A percentile compares a stretch with the other conserved stretches of the same genome.
phyloP scores from a whole-genome alignment of 164 flowering plant genomes.

The Euptelea pleiosperma region DNA sequence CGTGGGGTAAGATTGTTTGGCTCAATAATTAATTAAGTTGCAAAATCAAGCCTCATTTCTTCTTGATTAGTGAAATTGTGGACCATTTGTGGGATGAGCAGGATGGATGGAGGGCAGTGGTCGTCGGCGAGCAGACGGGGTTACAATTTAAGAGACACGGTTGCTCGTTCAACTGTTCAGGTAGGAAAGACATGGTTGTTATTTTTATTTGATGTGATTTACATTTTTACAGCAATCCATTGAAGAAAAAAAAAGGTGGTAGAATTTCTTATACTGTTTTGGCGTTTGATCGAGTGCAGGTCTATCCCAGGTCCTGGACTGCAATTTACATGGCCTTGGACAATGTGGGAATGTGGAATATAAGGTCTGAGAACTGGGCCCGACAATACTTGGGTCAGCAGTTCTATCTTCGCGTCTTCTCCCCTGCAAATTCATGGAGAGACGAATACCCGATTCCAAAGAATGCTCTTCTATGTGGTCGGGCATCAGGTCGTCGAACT shows the following conservation, averaged over 20 bases:
- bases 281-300: constrained; percentile 36
- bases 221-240: background rate
- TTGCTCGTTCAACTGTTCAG: constrained; percentile 78
- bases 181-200: constrained; percentile 22
- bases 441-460: constrained; percentile 80
- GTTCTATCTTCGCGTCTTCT: constrained; percentile 74
- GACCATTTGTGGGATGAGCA: constrained; percentile 25
- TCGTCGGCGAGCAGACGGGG: constrained; percentile 49
- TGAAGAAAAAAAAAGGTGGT: background rate
- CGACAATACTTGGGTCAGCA: constrained; percentile 93
- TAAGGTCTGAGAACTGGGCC: constrained; percentile 84
- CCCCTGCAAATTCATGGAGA: constrained; percentile 72
- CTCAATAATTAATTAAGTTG: background rate
- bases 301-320: constrained; percentile 81
- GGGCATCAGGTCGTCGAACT: constrained; percentile 56
- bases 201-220: background rate
- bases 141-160: constrained; percentile 70
- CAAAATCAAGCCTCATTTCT: background rate
- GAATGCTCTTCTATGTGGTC: constrained; percentile 77
- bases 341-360: constrained; percentile 94
- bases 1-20: constrained; percentile 53
- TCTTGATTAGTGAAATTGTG: constrained; percentile 4
- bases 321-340: constrained; percentile 79
- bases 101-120: constrained; percentile 95
- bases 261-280: background rate